phyloP scores from a whole-genome alignment of 768 basidiomycete genomes.

The Hysterangium stoloniferum region DNA sequence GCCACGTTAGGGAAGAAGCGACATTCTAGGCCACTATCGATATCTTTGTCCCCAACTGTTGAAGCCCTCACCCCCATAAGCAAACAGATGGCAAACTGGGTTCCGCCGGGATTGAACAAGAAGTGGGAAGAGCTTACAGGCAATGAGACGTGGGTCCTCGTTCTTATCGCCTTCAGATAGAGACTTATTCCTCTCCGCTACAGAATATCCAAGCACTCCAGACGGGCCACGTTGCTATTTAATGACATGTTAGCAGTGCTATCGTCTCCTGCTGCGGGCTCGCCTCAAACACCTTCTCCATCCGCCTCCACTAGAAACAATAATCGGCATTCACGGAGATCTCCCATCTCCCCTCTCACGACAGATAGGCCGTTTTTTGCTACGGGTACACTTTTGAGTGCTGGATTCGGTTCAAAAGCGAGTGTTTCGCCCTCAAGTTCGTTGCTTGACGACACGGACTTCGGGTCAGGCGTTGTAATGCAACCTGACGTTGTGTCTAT shows the following conservation, averaged over 20 bases:
- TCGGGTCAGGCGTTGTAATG: background rate
- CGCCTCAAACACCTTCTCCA: background rate
- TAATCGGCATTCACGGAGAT: background rate
- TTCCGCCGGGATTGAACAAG: slow-evolving; percentile 15
- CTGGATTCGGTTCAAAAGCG: background rate
- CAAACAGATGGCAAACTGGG: slow-evolving; percentile 5
- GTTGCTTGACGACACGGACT: background rate
- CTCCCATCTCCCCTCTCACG: background rate
- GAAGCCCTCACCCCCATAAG: background rate
- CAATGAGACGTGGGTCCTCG: slow-evolving; percentile 15
- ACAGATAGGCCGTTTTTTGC: background rate
- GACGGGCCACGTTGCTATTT: slow-evolving; percentile 17
- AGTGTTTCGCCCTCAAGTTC: background rate
- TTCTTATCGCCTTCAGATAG: background rate
- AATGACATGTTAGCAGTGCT: slow-evolving; percentile 14
- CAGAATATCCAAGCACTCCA: slow-evolving; percentile 17
- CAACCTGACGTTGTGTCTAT: slow-evolving; percentile 2
- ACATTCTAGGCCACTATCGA: background rate
- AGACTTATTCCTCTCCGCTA: background rate
- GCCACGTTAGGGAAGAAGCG: background rate
- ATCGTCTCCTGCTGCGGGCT: background rate
- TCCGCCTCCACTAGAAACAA: background rate
- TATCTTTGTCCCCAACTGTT: background rate
- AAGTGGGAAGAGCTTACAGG: slow-evolving; percentile 18
- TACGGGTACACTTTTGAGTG: background rate